phyloP scores from a whole-genome alignment of 805 yeast species.

The Lachancea quebecensis region DNA sequence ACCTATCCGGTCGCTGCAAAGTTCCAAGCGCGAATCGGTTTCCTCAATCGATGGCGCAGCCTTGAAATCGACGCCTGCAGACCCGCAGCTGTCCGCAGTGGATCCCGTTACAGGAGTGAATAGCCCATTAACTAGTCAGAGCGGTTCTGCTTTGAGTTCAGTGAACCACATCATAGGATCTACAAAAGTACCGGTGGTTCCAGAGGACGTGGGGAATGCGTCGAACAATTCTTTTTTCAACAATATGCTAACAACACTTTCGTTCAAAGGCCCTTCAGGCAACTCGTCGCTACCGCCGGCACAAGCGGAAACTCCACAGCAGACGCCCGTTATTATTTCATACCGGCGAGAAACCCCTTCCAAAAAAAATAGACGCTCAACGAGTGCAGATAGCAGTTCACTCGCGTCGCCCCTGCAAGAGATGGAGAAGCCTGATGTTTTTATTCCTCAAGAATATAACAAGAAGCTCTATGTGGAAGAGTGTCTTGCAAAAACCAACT shows the following conservation, averaged over 20 bases:
- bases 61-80: conserved; percentile 26
- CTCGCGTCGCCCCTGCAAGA: conserved; percentile 15
- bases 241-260: conserved; percentile 17
- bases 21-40: conserved; percentile 4
- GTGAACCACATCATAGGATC: conserved; percentile 15
- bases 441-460: conserved; percentile 17
- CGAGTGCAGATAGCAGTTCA: conserved; percentile 7
- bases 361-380: conserved; percentile 4
- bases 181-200: background rate
- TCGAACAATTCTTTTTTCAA: conserved; percentile 18
- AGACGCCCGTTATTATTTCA: conserved; percentile 26
- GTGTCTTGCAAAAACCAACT: conserved; percentile 48
- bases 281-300: no score
- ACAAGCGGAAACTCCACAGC: no score
- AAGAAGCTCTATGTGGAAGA: conserved; percentile 50
- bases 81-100: conserved; percentile 24
- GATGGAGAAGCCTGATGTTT: conserved; percentile 20
- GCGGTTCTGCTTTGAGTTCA: conserved; percentile 15
- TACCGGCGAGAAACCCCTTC: conserved; percentile 25
- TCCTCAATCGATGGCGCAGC: conserved; percentile 6
- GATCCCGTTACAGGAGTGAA: conserved; percentile 17
- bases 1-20: conserved; percentile 5
- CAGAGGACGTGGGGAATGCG: conserved; percentile 2
- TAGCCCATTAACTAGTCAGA: conserved; percentile 6
- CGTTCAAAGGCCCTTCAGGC: conserved; percentile 9